A percentile compares a stretch with the other conserved stretches of the same genome.
Conservation (phyloP, 2,329 filamentous ascomycete genomes). For the Pseudopyricularia javanii region DNA sequence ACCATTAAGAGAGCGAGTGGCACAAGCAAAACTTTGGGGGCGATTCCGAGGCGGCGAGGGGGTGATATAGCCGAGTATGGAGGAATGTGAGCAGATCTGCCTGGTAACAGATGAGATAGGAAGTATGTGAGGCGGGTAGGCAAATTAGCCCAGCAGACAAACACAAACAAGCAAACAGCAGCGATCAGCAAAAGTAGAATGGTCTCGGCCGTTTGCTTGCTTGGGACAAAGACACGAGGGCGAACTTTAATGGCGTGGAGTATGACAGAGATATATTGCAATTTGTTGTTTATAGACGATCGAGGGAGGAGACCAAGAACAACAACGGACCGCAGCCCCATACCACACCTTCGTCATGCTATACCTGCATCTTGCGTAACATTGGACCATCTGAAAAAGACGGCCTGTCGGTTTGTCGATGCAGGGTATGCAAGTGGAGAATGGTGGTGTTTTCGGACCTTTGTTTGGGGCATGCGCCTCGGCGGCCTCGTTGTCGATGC, state of each 20-base stretch:
- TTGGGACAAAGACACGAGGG: not conserved
- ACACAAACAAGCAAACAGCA: no score
- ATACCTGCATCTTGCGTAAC: no score
- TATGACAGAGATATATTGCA: not conserved
- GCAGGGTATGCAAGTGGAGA: no score
- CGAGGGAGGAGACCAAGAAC: no score
- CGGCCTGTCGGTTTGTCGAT: no score
- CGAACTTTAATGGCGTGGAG: not conserved
- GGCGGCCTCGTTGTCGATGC: no score
- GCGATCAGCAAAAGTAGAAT: not conserved
- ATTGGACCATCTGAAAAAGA: no score
- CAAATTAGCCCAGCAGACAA: not conserved
- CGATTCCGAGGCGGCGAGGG: not conserved
- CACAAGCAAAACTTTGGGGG: slow-evolving; percentile 2
- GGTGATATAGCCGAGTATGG: not conserved
- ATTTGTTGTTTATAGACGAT: no score
- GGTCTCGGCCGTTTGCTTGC: not conserved
- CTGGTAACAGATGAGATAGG: not conserved
- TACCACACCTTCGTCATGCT: no score
- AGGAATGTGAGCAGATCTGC: not conserved
- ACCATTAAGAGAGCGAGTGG: slow-evolving; percentile 6
- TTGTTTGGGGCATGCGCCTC: no score
- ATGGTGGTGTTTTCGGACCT: no score
- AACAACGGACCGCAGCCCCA: no score
- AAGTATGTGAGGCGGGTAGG: not conserved